phyloP scores from a whole-genome alignment of 139 green algal genomes.

The Nannochloris sp. region DNA sequence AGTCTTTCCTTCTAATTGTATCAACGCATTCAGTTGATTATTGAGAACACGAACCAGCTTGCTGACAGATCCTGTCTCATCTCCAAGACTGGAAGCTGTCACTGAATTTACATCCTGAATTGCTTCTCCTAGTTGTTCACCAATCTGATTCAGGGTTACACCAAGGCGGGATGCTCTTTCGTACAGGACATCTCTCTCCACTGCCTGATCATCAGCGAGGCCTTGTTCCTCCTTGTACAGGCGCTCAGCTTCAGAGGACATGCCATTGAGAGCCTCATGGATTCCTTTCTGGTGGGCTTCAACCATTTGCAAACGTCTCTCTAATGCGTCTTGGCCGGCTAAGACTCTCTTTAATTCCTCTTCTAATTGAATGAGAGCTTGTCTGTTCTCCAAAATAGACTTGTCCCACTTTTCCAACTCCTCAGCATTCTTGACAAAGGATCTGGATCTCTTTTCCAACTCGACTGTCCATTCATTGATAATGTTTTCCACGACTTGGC shows the following conservation, averaged over 20 bases:
- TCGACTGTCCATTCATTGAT: conserved; percentile 63
- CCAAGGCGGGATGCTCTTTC: conserved; percentile 34
- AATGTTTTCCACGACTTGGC: conserved; percentile 57
- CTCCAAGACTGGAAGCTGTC: conserved; percentile 37
- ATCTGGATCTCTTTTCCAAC: conserved; percentile 64
- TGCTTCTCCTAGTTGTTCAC: conserved; percentile 39
- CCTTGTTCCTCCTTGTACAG: conserved; percentile 40
- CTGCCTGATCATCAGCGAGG: conserved; percentile 24
- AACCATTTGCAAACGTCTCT: conserved; percentile 51
- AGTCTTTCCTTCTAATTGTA: conserved; percentile 16
- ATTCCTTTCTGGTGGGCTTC: conserved; percentile 84
- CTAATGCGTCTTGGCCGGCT: conserved; percentile 61
- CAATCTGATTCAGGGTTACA: conserved; percentile 34
- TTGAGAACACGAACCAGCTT: conserved; percentile 80
- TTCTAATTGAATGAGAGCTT: conserved; percentile 67
- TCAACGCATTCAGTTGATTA: conserved; percentile 82
- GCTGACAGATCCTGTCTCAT: conserved; percentile 53
- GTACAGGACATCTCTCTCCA: conserved; percentile 58
- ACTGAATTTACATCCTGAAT: conserved; percentile 26
- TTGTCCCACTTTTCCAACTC: conserved; percentile 69
- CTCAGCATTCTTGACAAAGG: conserved; percentile 74
- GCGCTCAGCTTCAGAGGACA: conserved; percentile 64
- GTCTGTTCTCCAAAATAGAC: conserved; percentile 68
- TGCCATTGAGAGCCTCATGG: conserved; percentile 32
- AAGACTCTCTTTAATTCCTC: conserved; percentile 43